These are phyloP conservation scores for Poa pratensis DNA, from an alignment of 176 grass and related monocot species.

Conservation along the genomic window DNA sequence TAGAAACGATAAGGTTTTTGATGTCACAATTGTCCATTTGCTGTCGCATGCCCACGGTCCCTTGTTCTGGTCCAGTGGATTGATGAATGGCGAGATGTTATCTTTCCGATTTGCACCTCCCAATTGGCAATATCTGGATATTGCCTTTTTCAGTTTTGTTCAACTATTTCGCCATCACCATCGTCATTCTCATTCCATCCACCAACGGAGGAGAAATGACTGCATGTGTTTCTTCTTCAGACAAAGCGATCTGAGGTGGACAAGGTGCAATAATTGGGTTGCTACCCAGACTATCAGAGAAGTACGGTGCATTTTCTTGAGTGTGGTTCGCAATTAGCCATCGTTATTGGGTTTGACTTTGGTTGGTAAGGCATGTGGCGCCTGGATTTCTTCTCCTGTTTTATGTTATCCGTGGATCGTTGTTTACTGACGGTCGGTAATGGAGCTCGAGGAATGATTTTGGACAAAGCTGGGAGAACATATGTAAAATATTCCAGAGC, in stretches of 20 bases:
- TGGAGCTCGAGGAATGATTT: not conserved
- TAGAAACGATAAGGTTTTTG: not conserved
- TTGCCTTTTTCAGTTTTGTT: not conserved
- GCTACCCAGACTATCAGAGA: not conserved
- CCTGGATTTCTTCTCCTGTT: not conserved
- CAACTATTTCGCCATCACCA: not conserved
- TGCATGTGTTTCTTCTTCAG: not conserved
- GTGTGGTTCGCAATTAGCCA: not conserved
- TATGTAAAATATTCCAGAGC: too few species aligned
- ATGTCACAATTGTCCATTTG: conserved; percentile 5
- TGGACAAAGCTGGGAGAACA: too few species aligned
- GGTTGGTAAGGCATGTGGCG: not conserved
- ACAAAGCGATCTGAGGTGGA: conserved; percentile 3
- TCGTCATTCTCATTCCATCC: not conserved
- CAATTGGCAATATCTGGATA: not conserved
- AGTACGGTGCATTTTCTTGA: not conserved
- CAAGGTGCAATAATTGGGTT: not conserved
- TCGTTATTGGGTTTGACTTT: not conserved
- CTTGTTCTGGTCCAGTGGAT: not conserved
- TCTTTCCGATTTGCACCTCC: not conserved
- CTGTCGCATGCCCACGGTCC: conserved; percentile 13
- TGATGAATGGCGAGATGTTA: conserved; percentile 13
- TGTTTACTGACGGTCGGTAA: not conserved
- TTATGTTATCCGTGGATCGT: not conserved
- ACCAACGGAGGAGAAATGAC: not conserved